A percentile compares a stretch with the other conserved stretches of the same genome.
Conservation (phyloP, 106 monocot genomes). For the Dendrobium catenatum region DNA sequence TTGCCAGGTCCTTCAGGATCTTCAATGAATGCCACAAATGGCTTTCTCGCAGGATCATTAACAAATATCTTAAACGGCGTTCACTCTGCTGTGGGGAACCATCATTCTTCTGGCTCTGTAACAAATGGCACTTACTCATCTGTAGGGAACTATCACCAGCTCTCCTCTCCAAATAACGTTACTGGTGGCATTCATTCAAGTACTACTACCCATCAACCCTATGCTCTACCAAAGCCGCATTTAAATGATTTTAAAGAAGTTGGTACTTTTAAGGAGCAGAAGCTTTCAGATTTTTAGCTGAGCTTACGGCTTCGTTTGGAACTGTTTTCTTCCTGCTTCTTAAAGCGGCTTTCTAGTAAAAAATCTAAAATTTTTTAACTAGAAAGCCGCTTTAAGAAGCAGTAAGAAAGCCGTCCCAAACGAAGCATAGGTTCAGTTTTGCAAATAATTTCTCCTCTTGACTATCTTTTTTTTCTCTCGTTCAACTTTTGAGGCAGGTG, state of each 20-base stretch:
- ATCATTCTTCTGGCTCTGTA: slow-evolving; percentile 5
- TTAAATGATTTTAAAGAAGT: slow-evolving; percentile 15
- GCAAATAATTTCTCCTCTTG: not conserved
- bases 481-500: not conserved
- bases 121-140: slow-evolving; percentile 4
- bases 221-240: slow-evolving; percentile 27
- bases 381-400: too few relatives aligned
- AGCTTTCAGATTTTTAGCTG: not conserved
- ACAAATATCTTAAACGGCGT: not conserved
- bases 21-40: not conserved
- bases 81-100: not conserved
- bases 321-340: too few relatives aligned
- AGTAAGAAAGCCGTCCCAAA: too few relatives aligned
- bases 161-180: not conserved
- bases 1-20: slow-evolving; percentile 8
- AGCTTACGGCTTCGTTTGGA: too few relatives aligned
- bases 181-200: not conserved
- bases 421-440: not conserved
- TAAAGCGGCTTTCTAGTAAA: too few relatives aligned
- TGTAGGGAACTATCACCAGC: slow-evolving; percentile 3
- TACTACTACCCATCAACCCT: slow-evolving; percentile 3
- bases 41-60: too few relatives aligned
- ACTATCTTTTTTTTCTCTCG: not conserved
- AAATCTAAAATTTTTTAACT: too few relatives aligned
- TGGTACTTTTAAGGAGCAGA: not conserved